These are phyloP conservation scores for Arachnomyces sp. DNA, from an alignment of 2,329 filamentous ascomycete species.

Conservation along the genomic window DNA sequence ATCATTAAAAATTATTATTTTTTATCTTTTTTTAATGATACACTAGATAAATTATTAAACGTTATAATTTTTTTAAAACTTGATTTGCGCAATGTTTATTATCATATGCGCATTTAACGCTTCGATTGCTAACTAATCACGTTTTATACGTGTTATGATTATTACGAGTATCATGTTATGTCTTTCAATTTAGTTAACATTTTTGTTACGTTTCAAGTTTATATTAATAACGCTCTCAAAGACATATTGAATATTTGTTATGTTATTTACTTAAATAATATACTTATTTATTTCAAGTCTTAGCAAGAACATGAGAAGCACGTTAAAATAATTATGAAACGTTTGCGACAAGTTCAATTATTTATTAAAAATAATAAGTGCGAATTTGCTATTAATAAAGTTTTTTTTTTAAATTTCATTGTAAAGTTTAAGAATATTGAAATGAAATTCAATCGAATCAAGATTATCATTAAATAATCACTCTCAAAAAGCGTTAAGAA, in stretches of 20 bases:
- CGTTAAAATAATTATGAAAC: conserved; percentile 5
- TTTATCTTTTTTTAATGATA: too few relatives aligned
- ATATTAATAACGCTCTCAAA: too few relatives aligned
- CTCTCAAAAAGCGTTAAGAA: conserved; percentile 10
- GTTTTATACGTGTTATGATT: too few relatives aligned
- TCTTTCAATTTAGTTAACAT: not conserved
- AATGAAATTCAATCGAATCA: conserved; percentile 14
- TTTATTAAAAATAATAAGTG: conserved; percentile 9
- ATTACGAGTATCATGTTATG: conserved; percentile 2
- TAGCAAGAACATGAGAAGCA: conserved; percentile 4
- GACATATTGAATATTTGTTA: too few relatives aligned
- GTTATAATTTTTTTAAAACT: too few relatives aligned
- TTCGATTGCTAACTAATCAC: too few relatives aligned
- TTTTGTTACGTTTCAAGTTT: not conserved
- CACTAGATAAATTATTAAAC: too few relatives aligned
- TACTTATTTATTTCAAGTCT: conserved; percentile 4
- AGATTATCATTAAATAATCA: conserved; percentile 16
- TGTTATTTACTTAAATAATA: conserved; percentile 1
- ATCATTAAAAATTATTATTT: too few relatives aligned
- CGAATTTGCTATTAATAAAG: too few relatives aligned
- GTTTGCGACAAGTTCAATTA: conserved; percentile 4
- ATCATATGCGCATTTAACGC: too few relatives aligned
- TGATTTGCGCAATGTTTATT: too few relatives aligned
- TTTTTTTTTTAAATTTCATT: too few relatives aligned
- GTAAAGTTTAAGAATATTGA: conserved; percentile 8